Base-by-base conservation (phyloP, 2,329 filamentous ascomycete genomes). In the Reticulascus tulasneorum region DNA sequence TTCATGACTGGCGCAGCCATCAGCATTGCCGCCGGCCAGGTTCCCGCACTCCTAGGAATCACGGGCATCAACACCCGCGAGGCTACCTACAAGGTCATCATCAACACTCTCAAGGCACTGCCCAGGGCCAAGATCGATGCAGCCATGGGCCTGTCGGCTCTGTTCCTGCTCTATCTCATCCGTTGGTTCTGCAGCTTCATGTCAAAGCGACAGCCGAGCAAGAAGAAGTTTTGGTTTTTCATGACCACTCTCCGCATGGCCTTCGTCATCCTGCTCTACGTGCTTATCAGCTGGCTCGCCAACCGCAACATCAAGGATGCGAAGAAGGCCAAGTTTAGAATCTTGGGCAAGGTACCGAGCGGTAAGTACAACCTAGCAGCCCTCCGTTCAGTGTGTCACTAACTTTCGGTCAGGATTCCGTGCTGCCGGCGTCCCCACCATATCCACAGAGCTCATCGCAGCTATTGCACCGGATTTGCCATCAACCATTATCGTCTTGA, bases 241-340 rank as follows among this genome's bases (percentile, higher is more conserved):
- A 59, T 82, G 33, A 84, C 79, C 13, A 91, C 87, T 0, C 71
- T 93, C 24, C 79, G 86, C 23, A 87, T 85, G 5, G 84, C 79
- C 2, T 89, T 93, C 53, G 82, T 90, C 47, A 88, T 93, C 43
- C 63, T 91, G 28, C 71, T 93, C 3, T 91, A 90, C 62, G 86
- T 84, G 7, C 66, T 85, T 49, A 84, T 91, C 56, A 86, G 84
- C 59, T 86, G 77, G 45, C 73, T 84, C 8, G 75, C 76, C 47
- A 88, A 88, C 56, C 62, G 82, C 21, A 59, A 82, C 45, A 70
- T 70, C 46, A 69, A 58, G 36, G 54, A 71, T 28, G 54, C 52
- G 16, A 50, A 60, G n/a, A 52, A 80, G 9, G 75, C 79, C 4
- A 64, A 64, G 21, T 82, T 90, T 58, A 70, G 63, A 39, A 75